Percentiles rank a stretch among this genome's conserved stretches.
Conservation (phyloP, 192 early-diverging fungal species). For the Chytriomyces sp. region DNA sequence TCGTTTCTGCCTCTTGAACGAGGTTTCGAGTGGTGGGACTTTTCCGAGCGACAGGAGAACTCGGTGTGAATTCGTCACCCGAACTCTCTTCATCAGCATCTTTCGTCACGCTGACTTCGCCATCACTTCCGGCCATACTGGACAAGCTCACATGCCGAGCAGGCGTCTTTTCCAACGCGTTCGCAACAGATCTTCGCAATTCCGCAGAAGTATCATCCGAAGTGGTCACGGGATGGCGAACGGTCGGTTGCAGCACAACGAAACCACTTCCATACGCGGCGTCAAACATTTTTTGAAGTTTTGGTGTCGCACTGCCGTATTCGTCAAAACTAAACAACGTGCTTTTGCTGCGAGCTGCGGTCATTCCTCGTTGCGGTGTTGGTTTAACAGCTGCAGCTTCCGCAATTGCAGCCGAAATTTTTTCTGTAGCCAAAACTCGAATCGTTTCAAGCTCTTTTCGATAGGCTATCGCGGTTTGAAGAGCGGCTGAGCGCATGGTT, state of each 20-base stretch:
- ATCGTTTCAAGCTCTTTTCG: conserved; percentile 38
- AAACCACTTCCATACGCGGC: conserved; percentile 33
- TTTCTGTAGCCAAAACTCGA: conserved; percentile 22
- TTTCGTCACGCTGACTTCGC: not conserved
- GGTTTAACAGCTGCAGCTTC: not conserved
- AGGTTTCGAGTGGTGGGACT: not conserved
- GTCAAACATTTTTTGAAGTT: conserved; percentile 41
- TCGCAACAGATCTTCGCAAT: conserved; percentile 1
- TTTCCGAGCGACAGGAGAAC: not conserved
- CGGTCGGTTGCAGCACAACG: conserved; percentile 26
- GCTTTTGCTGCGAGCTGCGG: conserved; percentile 8
- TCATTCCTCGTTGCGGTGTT: not conserved
- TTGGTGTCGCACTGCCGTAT: conserved; percentile 29
- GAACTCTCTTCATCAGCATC: not conserved
- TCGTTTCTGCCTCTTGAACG: no score
- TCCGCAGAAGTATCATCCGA: not conserved
- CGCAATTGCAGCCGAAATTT: conserved; percentile 24
- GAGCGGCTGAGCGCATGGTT: conserved; percentile 37
- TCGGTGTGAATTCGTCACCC: not conserved
- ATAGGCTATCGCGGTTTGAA: conserved; percentile 42
- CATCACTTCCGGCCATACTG: not conserved
- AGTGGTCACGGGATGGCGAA: not conserved
- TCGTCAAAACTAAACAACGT: conserved; percentile 30
- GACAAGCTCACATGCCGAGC: not conserved
- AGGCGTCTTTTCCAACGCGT: conserved; percentile 7